Percentiles rank a stretch among this genome's conserved stretches.
Conservation (phyloP, 768 basidiomycete genomes). For the Suillus paluster region DNA sequence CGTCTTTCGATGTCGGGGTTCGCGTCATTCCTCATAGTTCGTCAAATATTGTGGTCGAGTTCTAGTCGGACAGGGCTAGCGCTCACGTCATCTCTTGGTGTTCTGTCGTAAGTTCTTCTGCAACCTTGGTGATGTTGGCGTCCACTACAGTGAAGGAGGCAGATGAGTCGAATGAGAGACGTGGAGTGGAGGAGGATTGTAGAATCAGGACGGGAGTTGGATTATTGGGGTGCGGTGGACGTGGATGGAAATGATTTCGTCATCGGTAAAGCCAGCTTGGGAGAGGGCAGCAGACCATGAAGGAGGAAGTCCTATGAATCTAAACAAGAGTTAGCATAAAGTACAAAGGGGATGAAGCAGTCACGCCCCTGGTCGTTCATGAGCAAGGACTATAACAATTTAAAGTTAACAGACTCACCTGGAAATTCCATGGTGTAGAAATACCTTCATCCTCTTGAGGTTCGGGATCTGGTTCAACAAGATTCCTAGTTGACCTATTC, state of each 20-base stretch:
- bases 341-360: slow-evolving; percentile 18
- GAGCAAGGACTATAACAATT: slow-evolving; percentile 7
- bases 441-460: slow-evolving; percentile 58
- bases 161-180: too few relatives aligned
- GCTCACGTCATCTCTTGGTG: too few relatives aligned
- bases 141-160: too few relatives aligned
- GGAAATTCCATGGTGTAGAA: slow-evolving; percentile 76
- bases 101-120: too few relatives aligned
- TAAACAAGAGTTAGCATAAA: slow-evolving; percentile 26
- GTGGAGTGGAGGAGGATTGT: slow-evolving; percentile 31
- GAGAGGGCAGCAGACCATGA: slow-evolving; percentile 70
- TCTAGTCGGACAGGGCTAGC: too few relatives aligned
- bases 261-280: slow-evolving; percentile 66
- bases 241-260: slow-evolving; percentile 68
- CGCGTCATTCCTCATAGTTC: too few relatives aligned
- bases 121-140: too few relatives aligned
- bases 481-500: slow-evolving; percentile 36
- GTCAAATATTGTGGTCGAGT: too few relatives aligned
- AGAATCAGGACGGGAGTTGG: slow-evolving; percentile 19
- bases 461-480: slow-evolving; percentile 21
- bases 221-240: slow-evolving; percentile 42
- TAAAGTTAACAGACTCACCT: slow-evolving; percentile 54
- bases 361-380: slow-evolving; percentile 63
- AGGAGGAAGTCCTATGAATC: slow-evolving; percentile 69
- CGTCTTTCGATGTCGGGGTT: too few relatives aligned